Base-by-base conservation (phyloP, 805 yeast species). In the Kluyveromyces wickerhamii region DNA sequence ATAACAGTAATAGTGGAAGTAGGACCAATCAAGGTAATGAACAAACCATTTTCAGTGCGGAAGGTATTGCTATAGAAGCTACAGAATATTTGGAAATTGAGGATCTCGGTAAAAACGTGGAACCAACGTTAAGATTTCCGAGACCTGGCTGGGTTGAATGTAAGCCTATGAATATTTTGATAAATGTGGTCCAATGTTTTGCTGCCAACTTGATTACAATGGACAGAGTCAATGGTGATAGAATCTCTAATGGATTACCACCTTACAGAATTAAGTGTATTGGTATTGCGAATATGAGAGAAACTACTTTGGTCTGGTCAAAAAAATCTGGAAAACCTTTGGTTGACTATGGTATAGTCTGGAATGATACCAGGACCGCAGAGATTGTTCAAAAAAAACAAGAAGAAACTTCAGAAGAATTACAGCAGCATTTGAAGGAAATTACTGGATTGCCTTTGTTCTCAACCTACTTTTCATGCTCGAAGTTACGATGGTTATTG, bases 211-310 rank as follows among this genome's bases (percentile, higher is more conserved):
- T 78, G 45, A 64, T 71, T 27, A 63, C 76, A 19, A 62, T 80
- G 47, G 69, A 79, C 41, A 66, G 65, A 36, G 55, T 76, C 45
- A 79, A 80, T 60, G 62, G 68, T 43, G 72, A 73, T 39, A 51
- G 65, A 47, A 44, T 51, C 26, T 45, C 56, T 3, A 62, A 67
- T 31, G 62, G 67, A 27, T 59, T 66, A 39, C 58, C 74, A 47
- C 67, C 79, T 54, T 79, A 74, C 55, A 69, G 67, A 45, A 77
- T 88, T 39, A 72, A 67, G 39, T 77, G 84, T 30, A 70, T 88
- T 47, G 97, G 97, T 17, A 74, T 88, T 46, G 92, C 96, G 34
- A 89, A 87, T 62, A 94, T 89, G 92, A 74, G 97, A 55, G 97
- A 88, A 63, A 88, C 97, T 27, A 80, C 95, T 19, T 70, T 81